Evolutionary conservation across 208 protist genomes (phyloP).

Genomic region (Tritrichomonas musculus): DNA sequence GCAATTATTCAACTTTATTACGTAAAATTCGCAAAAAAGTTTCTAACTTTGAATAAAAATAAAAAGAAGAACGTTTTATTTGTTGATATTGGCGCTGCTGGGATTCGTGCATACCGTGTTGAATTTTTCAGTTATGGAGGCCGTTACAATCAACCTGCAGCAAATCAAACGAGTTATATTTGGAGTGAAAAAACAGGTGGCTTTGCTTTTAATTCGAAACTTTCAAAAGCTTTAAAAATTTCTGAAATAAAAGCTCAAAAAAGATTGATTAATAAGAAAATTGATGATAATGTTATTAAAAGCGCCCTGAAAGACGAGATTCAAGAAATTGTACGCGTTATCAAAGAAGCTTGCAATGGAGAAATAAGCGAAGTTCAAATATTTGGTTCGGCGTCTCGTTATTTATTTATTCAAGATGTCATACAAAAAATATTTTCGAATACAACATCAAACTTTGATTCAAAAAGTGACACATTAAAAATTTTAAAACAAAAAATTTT

Average conservation of each 20-base stretch:
- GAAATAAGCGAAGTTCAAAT: neutral
- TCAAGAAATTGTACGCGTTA: neutral
- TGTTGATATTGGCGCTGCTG: neutral
- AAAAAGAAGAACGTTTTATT: neutral
- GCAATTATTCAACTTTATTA: neutral
- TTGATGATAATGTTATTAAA: neutral
- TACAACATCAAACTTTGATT: no score
- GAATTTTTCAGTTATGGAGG: neutral
- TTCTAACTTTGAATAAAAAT: no score
- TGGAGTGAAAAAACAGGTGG: neutral
- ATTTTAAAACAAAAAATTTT: no score
- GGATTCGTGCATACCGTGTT: neutral
- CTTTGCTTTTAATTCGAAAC: neutral
- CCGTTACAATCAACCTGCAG: no score
- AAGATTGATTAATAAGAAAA: no score
- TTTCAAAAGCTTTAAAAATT: neutral
- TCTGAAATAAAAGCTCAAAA: neutral
- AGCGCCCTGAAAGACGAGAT: neutral
- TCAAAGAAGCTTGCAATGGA: neutral
- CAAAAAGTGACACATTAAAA: neutral
- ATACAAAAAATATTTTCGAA: no score
- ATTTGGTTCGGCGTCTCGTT: neutral
- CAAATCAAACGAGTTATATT: neutral
- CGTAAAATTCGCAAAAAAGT: neutral
- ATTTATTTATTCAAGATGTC: no score